phyloP scores from a whole-genome alignment of 345 rosid species.

The Physaria fendleri region DNA sequence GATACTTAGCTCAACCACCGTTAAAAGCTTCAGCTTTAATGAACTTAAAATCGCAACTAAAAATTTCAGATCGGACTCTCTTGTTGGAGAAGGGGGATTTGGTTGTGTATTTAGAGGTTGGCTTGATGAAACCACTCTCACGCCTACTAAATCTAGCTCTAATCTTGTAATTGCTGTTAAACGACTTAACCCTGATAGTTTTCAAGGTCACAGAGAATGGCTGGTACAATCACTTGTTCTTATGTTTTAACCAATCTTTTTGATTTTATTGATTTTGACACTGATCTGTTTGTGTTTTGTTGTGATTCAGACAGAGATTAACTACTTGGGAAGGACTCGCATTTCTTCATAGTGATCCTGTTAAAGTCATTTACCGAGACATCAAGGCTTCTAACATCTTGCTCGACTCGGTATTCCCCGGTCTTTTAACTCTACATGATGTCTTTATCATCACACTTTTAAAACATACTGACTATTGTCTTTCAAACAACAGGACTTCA shows the following conservation, averaged over 20 bases:
- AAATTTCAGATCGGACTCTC: constrained; percentile 90
- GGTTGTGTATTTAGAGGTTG: constrained; percentile 93
- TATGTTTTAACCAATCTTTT: not conserved
- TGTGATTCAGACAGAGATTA: constrained; percentile 67
- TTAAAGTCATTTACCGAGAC: constrained; percentile 86
- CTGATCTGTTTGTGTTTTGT: not conserved
- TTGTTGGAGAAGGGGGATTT: constrained; percentile 95
- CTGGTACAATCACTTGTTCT: constrained; percentile 41
- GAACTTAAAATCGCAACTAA: constrained; percentile 80
- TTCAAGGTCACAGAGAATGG: constrained; percentile 97
- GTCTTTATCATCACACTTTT: not conserved
- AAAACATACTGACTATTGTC: not conserved
- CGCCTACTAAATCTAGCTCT: constrained; percentile 68
- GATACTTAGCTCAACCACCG: constrained; percentile 57
- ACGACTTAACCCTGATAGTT: constrained; percentile 79
- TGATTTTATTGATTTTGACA: not conserved
- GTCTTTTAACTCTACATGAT: not conserved
- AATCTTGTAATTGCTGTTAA: constrained; percentile 88
- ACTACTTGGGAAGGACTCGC: constrained; percentile 89
- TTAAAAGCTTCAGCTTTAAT: constrained; percentile 60
- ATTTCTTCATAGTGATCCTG: constrained; percentile 77
- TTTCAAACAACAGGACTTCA: constrained; percentile 42
- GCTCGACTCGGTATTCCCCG: constrained; percentile 54
- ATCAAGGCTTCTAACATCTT: constrained; percentile 80
- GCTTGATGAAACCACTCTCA: constrained; percentile 67